phyloP scores from a whole-genome alignment of 2,329 filamentous ascomycete species.

The Aspergillus sojae region DNA sequence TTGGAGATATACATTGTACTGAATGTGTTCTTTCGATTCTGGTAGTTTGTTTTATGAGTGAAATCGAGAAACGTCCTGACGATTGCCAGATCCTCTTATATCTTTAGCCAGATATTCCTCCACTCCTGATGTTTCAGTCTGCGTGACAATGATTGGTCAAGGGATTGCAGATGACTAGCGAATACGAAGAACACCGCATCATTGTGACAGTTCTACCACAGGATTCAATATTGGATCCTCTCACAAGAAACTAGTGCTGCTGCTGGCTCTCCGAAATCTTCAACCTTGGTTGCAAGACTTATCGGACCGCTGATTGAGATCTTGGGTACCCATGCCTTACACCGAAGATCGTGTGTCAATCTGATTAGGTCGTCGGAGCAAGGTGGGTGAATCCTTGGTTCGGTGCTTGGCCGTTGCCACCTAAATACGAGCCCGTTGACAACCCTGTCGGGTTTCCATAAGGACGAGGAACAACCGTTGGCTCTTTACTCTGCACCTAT shows the following conservation, averaged over 20 bases:
- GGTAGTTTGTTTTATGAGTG: not conserved
- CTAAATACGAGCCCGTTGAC: not conserved
- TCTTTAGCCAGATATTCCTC: not conserved
- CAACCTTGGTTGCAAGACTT: not conserved
- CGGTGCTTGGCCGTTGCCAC: not conserved
- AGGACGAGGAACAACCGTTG: not conserved
- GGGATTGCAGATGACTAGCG: not conserved
- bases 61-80: too few relatives aligned
- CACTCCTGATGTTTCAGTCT: not conserved
- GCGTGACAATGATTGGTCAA: not conserved
- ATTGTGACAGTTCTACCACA: not conserved
- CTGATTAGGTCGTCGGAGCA: not conserved
- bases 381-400: not conserved
- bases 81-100: not conserved
- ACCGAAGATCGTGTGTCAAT: not conserved
- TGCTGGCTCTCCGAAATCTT: not conserved
- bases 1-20: not conserved
- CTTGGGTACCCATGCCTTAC: not conserved
- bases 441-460: not conserved
- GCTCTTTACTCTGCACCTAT: not conserved
- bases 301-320: not conserved
- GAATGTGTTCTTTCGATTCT: not conserved
- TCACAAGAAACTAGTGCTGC: too few relatives aligned
- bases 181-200: slow-evolving; percentile 1
- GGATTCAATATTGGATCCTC: not conserved